Conservation (phyloP, 106 monocot genomes). For the Ottelia alismoides region DNA sequence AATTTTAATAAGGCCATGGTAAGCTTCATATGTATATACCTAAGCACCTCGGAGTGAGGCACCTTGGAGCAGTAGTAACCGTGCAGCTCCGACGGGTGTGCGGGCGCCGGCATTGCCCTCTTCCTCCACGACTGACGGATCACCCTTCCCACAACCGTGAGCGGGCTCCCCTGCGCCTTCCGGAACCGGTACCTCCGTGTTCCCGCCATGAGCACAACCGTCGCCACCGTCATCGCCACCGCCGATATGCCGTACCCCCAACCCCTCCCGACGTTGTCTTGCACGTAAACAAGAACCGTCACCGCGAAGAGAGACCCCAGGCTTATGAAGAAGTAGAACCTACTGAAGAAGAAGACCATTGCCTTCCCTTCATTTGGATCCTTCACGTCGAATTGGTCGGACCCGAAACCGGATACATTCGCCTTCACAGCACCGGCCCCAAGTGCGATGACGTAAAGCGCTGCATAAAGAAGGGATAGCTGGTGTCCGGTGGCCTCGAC, state of each 20-base stretch:
- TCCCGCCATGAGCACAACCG: constrained; percentile 8
- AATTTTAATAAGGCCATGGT: too few species aligned
- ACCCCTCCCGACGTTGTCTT: constrained; percentile 12
- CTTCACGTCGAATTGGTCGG: constrained; percentile 42
- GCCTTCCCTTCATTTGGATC: constrained; percentile 17
- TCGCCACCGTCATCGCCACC: constrained; percentile 1
- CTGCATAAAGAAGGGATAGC: constrained; percentile 37
- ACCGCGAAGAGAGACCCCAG: constrained; percentile 28
- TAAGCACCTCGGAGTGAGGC: constrained; percentile 8
- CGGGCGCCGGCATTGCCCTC: constrained; percentile 12
- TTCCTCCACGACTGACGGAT: constrained; percentile 4
- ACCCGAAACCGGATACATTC: constrained; percentile 31
- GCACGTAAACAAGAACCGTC: constrained; percentile 25
- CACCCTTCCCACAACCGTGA: neutral
- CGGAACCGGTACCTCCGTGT: neutral
- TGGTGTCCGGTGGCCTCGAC: constrained; percentile 39
- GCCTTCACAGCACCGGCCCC: constrained; percentile 75
- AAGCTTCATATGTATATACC: too few species aligned
- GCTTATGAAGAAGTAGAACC: constrained; percentile 45
- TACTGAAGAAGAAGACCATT: constrained; percentile 41
- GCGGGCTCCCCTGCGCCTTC: neutral
- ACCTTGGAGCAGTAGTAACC: constrained; percentile 14
- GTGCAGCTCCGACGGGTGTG: constrained; percentile 5
- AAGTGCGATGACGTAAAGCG: constrained; percentile 65
- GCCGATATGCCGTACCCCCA: constrained; percentile 28